Base-by-base conservation (phyloP, 805 yeast species). In the Yarrowia osloensis region DNA sequence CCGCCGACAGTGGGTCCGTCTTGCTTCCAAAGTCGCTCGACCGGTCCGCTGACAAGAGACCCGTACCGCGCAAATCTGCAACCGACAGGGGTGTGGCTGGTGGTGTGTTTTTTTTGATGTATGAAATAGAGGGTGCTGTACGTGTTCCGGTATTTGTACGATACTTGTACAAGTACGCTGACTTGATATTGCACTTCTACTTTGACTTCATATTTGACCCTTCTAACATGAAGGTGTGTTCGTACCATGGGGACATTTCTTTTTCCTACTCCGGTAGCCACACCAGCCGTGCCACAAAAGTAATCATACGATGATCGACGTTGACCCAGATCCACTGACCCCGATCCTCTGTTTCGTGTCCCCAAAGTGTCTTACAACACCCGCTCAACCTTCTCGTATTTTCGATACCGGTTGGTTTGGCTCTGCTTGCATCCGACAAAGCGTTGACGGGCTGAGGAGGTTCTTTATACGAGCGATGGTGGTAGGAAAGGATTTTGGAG, bases 11-110 rank as follows among this genome's bases (percentile, higher is more conserved):
- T 5, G 19, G 8, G 5, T n/a, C n/a, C n/a, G n/a, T n/a, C n/a
- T n/a, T n/a, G n/a, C n/a, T n/a, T n/a, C n/a, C n/a, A n/a, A n/a
- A n/a, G n/a, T n/a, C n/a, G n/a, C n/a, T n/a, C n/a, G n/a, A n/a
- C n/a, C n/a, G 50, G 50, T 46, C 50, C 31, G 31, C 31, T 46
- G 50, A 46, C 50, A 24, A 46, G 12, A 17, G 50, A 15, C 13
- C 12, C 13, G 19, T 15, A 24, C 28, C 29, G 28, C 24, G 50
- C 31, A 46, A 24, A 24, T 46, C 13, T 47, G 54, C 54, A 47
- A 19, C n/a, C 29, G 54, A 47, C 54, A 47, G 54, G 54, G 54
- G 54, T 29, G 54, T 28, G 50, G 50, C 50, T 46, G 50, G 50
- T 46, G 50, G 31, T 17, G 21, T 15, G 49, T 44, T 11, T 3